phyloP scores from a whole-genome alignment of 495 filamentous ascomycete genomes.

The Jackrogersella minutella region DNA sequence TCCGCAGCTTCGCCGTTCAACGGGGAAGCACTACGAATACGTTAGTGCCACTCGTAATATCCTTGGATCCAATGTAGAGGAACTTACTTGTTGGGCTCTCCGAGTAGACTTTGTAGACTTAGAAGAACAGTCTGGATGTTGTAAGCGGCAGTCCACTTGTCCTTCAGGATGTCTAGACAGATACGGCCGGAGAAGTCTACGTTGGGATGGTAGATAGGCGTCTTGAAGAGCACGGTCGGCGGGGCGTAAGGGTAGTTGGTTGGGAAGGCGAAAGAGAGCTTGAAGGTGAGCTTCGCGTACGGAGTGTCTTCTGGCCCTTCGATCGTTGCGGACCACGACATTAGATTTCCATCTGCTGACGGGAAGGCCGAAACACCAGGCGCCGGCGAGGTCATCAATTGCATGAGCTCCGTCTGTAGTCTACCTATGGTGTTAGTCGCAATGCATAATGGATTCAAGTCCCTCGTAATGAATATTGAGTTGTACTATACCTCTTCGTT shows the following conservation, averaged over 20 bases:
- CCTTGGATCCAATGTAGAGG: neutral
- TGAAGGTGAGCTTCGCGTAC: slow-evolving; percentile 88
- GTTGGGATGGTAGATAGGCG: slow-evolving; percentile 93
- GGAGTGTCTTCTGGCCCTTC: slow-evolving; percentile 89
- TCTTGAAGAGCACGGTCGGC: slow-evolving; percentile 93
- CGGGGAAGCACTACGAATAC: slow-evolving; percentile 75
- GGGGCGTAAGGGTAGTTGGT: slow-evolving; percentile 91
- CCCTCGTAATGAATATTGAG: neutral
- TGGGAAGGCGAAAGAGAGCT: slow-evolving; percentile 91
- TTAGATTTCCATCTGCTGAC: slow-evolving; percentile 85
- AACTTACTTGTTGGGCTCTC: slow-evolving; percentile 95
- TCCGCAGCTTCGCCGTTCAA: slow-evolving; percentile 96
- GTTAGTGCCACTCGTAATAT: neutral
- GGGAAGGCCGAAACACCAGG: slow-evolving; percentile 97
- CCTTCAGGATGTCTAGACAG: slow-evolving; percentile 96
- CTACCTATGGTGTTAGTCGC: slow-evolving; percentile 56
- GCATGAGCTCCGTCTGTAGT: slow-evolving; percentile 96
- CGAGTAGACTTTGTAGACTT: slow-evolving; percentile 92
- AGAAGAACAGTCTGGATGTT: slow-evolving; percentile 92
- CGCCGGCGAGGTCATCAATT: slow-evolving; percentile 92
- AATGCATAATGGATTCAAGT: neutral
- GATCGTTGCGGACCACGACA: slow-evolving; percentile 93
- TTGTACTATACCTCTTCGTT: slow-evolving; percentile 71
- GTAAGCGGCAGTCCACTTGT: slow-evolving; percentile 95
- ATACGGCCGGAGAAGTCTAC: slow-evolving; percentile 92